Conservation (phyloP, 2,329 filamentous ascomycete species). For the Xylariaceae sp. region DNA sequence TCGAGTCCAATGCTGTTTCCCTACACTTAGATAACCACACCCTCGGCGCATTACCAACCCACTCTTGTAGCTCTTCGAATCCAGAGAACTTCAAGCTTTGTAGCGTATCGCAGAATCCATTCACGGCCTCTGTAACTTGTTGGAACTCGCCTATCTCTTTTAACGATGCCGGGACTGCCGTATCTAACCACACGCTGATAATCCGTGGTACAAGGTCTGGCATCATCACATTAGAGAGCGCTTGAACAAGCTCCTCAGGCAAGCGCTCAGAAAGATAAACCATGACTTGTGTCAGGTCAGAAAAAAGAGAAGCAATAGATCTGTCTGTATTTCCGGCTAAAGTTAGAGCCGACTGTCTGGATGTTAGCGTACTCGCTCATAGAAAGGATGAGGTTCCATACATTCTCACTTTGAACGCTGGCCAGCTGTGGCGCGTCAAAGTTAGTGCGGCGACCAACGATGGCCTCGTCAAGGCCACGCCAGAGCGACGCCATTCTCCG, state of each 20-base stretch:
- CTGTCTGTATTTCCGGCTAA: constrained; percentile 47
- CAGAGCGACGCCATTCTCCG: constrained; percentile 63
- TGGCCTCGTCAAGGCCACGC: constrained; percentile 62
- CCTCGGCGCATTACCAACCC: constrained; percentile 77
- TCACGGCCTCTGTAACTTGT: constrained; percentile 64
- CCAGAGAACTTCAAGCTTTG: constrained; percentile 64
- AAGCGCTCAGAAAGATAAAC: constrained; percentile 55
- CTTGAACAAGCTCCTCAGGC: constrained; percentile 56
- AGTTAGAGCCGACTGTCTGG: constrained; percentile 45
- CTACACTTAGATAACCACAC: constrained; percentile 86
- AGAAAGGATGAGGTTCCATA: constrained; percentile 31
- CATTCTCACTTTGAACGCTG: constrained; percentile 46
- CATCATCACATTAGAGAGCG: constrained; percentile 71
- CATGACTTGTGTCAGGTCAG: constrained; percentile 56
- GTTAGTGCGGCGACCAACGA: constrained; percentile 63
- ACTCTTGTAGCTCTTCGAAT: constrained; percentile 68
- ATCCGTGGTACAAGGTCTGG: constrained; percentile 68
- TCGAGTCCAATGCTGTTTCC: constrained; percentile 75
- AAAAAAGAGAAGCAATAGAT: constrained; percentile 54
- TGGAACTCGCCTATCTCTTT: constrained; percentile 74
- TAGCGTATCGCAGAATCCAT: constrained; percentile 66
- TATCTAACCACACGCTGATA: constrained; percentile 73
- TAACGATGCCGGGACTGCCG: constrained; percentile 74
- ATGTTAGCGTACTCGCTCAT: not conserved
- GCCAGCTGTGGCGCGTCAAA: constrained; percentile 40